Evolutionary conservation across 1,284 basidiomycete species (phyloP), one percentile per base, ranked within the genome.

Genomic region (Cryptococcus sp.): DNA sequence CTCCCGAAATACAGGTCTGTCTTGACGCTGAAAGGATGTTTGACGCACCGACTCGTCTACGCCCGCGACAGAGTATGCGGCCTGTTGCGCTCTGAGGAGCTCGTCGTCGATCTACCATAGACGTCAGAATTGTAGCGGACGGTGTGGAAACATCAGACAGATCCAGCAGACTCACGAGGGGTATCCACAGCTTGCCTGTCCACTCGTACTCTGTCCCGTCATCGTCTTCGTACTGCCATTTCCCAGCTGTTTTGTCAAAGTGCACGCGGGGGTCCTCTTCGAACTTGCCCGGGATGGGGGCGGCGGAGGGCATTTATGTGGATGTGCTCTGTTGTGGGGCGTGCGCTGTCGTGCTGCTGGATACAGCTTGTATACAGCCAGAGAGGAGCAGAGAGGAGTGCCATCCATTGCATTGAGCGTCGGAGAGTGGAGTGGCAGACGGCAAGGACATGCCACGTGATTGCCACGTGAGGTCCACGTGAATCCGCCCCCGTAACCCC

Each of bases 171-270:
- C 87, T 72, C 69, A 96, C 92, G 69, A 93, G 74, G 40, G 89
- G 86, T 23, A 91, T 76, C 93, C 93, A 96, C 39, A 80, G 79
- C 18, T 83, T 84, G 67, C 88, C 89, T 68, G 91, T 88, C 80
- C 89, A 98, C 77, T 98, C 94, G 71, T 89, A 84, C 75, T 96
- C 93, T 28, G 82, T 79, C 13, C 89, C 92, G 1, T 92, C 87
- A 55, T 91, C 88, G 68, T 89, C 86, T 73, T 98, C 95, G 70
- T 88, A 87, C 52, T 87, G 83, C 89, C 91, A 98, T 63, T 88
- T 87, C 42, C 83, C 82, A 4, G 85, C 81, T 44, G 83, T 81
- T 65, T 84, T 87, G 61, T 89, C 88, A 68, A 89, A 59, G 80
- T 81, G 55, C 80, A 91, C 83, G 60, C 86, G 84, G 54, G 86